These are phyloP conservation scores for Leccinum fallax DNA, from an alignment of 1,284 basidiomycete species.

Conservation along the genomic window DNA sequence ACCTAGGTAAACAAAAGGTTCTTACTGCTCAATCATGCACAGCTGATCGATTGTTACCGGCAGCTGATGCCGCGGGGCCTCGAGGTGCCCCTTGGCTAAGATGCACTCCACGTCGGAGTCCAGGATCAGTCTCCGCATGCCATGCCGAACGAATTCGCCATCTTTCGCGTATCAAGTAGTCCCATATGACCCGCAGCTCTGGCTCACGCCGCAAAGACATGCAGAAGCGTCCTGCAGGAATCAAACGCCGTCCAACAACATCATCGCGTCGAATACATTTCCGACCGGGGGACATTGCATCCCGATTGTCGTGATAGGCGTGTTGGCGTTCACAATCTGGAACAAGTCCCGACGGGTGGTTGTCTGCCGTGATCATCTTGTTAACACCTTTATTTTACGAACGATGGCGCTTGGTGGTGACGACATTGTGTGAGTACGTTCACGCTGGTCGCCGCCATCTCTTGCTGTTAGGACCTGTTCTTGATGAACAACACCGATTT, in stretches of 20 bases:
- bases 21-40: neutral
- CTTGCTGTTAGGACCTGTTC: neutral
- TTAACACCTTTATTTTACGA: constrained; percentile 3
- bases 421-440: neutral
- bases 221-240: neutral
- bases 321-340: neutral
- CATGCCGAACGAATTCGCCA: neutral
- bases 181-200: neutral
- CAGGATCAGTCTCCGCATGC: neutral
- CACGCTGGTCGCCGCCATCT: neutral
- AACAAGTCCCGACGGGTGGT: neutral
- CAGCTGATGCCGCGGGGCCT: neutral
- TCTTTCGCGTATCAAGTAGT: neutral
- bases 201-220: neutral
- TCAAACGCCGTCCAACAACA: neutral
- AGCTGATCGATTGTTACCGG: neutral
- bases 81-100: neutral
- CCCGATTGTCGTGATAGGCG: neutral
- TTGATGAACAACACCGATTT: neutral
- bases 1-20: neutral
- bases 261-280: neutral
- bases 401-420: neutral
- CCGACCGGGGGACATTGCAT: neutral
- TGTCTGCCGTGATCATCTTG: neutral
- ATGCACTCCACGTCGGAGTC: neutral